phyloP scores from a whole-genome alignment of 2,329 filamentous ascomycete species.

The Helotiales sp. region DNA sequence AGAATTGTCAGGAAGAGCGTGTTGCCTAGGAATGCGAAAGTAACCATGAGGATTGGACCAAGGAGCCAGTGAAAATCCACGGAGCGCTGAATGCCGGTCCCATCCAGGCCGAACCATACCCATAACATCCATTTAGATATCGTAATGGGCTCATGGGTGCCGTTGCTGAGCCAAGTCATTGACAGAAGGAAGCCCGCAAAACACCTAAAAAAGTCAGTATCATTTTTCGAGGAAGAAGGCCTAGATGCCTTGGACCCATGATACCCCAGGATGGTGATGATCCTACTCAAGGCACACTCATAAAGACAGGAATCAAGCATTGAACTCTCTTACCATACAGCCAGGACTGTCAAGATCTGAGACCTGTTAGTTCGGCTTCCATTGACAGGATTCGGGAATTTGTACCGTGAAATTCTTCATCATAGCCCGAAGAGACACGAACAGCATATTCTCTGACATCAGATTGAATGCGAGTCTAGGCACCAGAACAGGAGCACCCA shows the following conservation, averaged over 20 bases:
- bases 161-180: constrained; percentile 74
- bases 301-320: neutral
- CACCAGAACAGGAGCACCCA: constrained; percentile 75
- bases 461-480: constrained; percentile 81
- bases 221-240: constrained; percentile 25
- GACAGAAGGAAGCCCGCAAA: constrained; percentile 80
- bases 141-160: constrained; percentile 60
- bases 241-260: too few relatives aligned
- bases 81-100: constrained; percentile 49
- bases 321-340: constrained; percentile 33
- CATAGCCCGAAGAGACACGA: constrained; percentile 79
- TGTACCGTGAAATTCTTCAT: constrained; percentile 71
- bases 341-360: constrained; percentile 66
- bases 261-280: too few relatives aligned
- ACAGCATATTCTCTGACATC: constrained; percentile 81
- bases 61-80: constrained; percentile 73
- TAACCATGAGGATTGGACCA: constrained; percentile 76
- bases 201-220: constrained; percentile 54
- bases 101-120: constrained; percentile 89
- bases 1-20: constrained; percentile 87
- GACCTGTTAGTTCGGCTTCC: neutral
- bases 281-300: too few relatives aligned
- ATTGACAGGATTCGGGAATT: too few relatives aligned
- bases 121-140: constrained; percentile 91
- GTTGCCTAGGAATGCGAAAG: constrained; percentile 84